phyloP scores from a whole-genome alignment of 169 alveolate species.

The Cryptosporidium andersoni region DNA sequence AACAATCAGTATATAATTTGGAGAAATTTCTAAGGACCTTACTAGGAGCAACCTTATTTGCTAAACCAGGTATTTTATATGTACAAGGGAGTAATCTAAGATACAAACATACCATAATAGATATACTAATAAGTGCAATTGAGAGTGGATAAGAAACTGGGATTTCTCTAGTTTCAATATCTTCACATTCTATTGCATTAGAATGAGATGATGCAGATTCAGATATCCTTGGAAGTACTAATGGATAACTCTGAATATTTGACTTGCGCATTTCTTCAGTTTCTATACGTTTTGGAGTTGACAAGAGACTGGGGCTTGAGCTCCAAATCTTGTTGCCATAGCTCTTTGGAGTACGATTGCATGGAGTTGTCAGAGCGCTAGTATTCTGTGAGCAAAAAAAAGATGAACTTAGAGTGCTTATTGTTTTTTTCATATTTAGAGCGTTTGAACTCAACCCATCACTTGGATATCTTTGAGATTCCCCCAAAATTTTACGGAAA shows the following conservation, averaged over 20 bases:
- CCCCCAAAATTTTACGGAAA: conserved; percentile 25
- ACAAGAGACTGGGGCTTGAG: conserved; percentile 16
- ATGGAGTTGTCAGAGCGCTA: conserved; percentile 6
- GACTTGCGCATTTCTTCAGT: not conserved
- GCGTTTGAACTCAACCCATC: not conserved
- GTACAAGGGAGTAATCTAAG: conserved; percentile 31
- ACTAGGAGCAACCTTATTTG: conserved; percentile 19
- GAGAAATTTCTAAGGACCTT: conserved; percentile 43
- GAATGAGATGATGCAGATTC: conserved; percentile 27
- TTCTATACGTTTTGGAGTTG: conserved; percentile 1
- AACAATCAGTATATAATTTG: conserved; percentile 22
- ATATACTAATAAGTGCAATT: conserved; percentile 34
- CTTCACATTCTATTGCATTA: not conserved
- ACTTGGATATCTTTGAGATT: conserved; percentile 26
- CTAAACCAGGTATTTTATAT: conserved; percentile 62
- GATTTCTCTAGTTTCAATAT: not conserved
- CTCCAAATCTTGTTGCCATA: not conserved
- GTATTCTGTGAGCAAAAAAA: conserved; percentile 3
- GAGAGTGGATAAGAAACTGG: conserved; percentile 59
- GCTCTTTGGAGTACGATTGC: not conserved
- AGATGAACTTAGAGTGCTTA: not conserved
- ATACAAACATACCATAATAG: conserved; percentile 51
- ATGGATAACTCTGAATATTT: conserved; percentile 1
- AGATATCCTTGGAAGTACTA: conserved; percentile 24
- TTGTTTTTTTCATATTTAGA: not conserved